A percentile compares a stretch with the other conserved stretches of the same genome.
Conservation (phyloP, 306 rosid genomes). For the Myrica gale region DNA sequence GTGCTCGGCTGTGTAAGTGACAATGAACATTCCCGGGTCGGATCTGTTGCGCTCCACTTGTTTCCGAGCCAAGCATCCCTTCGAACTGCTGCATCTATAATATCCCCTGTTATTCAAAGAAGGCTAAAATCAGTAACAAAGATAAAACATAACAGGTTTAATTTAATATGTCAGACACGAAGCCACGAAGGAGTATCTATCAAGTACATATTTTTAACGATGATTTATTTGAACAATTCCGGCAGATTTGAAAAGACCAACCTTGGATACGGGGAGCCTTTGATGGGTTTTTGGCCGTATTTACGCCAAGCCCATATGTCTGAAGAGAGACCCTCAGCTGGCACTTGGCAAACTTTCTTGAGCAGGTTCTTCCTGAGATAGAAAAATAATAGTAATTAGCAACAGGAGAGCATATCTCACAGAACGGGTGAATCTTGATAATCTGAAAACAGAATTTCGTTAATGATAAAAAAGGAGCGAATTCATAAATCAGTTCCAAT, state of each 20-base stretch:
- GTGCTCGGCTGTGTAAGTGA: slow-evolving; percentile 92
- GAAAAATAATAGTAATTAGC: slow-evolving; percentile 8
- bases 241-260: slow-evolving; percentile 20
- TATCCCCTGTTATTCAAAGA: slow-evolving; percentile 65
- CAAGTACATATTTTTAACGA: background rate
- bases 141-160: background rate
- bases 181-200: background rate
- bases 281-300: slow-evolving; percentile 96
- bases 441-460: too few relatives aligned
- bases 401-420: slow-evolving; percentile 13
- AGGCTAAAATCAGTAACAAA: slow-evolving; percentile 1
- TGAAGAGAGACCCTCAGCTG: slow-evolving; percentile 83
- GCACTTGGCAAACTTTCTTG: slow-evolving; percentile 85
- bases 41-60: slow-evolving; percentile 92
- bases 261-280: slow-evolving; percentile 99
- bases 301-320: slow-evolving; percentile 98
- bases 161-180: background rate
- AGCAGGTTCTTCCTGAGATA: slow-evolving; percentile 75
- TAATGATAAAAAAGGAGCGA: background rate
- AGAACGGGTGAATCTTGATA: background rate
- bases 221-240: background rate
- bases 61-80: slow-evolving; percentile 94
- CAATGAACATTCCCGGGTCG: slow-evolving; percentile 90
- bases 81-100: slow-evolving; percentile 94
- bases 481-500: background rate